phyloP scores from a whole-genome alignment of 2,329 filamentous ascomycete species.

The Dactylellina drechsleri region DNA sequence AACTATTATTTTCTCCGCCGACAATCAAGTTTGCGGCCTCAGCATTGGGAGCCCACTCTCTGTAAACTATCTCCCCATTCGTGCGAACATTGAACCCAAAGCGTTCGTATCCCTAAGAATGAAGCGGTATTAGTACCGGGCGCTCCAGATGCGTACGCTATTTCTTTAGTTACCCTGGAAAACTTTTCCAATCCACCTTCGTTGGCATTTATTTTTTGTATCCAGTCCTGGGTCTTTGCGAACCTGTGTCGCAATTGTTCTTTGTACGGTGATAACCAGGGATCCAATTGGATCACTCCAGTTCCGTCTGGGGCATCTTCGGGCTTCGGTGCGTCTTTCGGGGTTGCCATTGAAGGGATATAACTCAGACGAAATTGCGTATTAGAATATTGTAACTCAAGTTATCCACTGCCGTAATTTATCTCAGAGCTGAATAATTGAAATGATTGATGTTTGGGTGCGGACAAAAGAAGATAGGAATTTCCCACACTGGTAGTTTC shows the following conservation, averaged over 20 bases:
- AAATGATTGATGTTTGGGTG: too few species aligned
- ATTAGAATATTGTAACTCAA: too few species aligned
- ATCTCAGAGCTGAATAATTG: too few species aligned
- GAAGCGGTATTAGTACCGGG: conserved; percentile 11
- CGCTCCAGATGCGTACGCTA: conserved; percentile 35
- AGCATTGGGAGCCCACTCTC: conserved; percentile 96
- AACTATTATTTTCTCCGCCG: conserved; percentile 70
- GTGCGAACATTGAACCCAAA: conserved; percentile 85
- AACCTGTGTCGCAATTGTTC: conserved; percentile 80
- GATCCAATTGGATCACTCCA: conserved; percentile 89
- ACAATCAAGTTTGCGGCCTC: conserved; percentile 82
- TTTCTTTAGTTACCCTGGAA: conserved; percentile 71
- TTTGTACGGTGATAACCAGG: conserved; percentile 86
- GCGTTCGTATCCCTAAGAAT: conserved; percentile 77
- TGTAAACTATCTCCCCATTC: conserved; percentile 86
- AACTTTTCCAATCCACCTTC: conserved; percentile 95
- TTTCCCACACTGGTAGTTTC: too few species aligned
- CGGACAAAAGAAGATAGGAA: too few species aligned
- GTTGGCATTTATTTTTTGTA: conserved; percentile 79
- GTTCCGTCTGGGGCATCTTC: conserved; percentile 55
- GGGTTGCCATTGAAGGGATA: conserved; percentile 3
- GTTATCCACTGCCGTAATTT: too few species aligned
- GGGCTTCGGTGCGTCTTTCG: conserved; percentile 11
- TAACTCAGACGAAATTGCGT: too few species aligned
- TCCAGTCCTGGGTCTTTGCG: conserved; percentile 83